These are phyloP conservation scores for Diutina scorzettiae DNA, from an alignment of 1,139 yeast genomes.

Conservation along the genomic window DNA sequence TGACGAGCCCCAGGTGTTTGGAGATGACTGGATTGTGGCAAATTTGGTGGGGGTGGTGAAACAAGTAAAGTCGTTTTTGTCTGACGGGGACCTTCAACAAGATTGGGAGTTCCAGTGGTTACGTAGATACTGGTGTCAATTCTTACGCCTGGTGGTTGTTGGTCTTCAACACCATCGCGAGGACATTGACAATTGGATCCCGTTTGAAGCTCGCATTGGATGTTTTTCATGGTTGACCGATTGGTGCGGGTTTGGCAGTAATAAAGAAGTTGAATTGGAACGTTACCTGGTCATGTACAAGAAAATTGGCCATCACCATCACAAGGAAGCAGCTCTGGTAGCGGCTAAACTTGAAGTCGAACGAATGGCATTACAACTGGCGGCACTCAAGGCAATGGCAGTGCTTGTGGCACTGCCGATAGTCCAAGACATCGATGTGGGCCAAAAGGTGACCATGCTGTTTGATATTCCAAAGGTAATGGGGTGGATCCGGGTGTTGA, in stretches of 20 bases:
- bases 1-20: conserved; percentile 35
- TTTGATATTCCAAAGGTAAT: conserved; percentile 62
- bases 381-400: conserved; percentile 80
- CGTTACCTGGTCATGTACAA: conserved; percentile 54
- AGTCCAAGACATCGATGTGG: conserved; percentile 34
- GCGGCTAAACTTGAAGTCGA: conserved; percentile 81
- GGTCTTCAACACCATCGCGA: conserved; percentile 25
- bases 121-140: conserved; percentile 70
- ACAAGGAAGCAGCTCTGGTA: conserved; percentile 39
- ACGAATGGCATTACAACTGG: conserved; percentile 53
- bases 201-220: conserved; percentile 77
- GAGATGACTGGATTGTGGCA: conserved; percentile 60
- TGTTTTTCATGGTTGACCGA: conserved; percentile 75
- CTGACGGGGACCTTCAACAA: conserved; percentile 45
- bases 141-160: conserved; percentile 56
- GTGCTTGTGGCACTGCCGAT: conserved; percentile 60
- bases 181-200: conserved; percentile 42
- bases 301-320: conserved; percentile 16
- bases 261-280: conserved; percentile 46
- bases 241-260: conserved; percentile 87
- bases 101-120: conserved; percentile 66
- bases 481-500: conserved; percentile 68
- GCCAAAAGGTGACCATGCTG: conserved; percentile 37
- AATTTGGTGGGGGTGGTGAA: conserved; percentile 56
- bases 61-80: conserved; percentile 52